Evolutionary conservation across 78 protist species (phyloP), one percentile per base, ranked within the genome.

Genomic region (Parvularia atlantis): DNA sequence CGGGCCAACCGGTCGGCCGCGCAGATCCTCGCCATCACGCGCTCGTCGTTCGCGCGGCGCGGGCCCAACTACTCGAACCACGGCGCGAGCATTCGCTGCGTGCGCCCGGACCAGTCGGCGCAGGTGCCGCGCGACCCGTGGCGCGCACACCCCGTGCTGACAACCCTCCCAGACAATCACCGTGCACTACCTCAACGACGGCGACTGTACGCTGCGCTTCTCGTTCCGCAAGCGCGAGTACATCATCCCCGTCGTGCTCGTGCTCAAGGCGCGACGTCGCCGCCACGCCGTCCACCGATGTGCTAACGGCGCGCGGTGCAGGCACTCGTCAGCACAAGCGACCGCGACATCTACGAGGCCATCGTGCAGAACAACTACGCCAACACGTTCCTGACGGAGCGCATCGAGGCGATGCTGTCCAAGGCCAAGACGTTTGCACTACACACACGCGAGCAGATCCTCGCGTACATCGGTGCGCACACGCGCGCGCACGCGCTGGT

Each of bases 11-110:
- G 19, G 19, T 41, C 46, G 19, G 4, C 46, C 46, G 19, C 66
- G 44, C 77, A 83, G 41, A 80, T 84, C 19, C 61, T 89, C 16
- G 70, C 82, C 3, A 46, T 91, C 56, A 41, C 16, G 20, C 67
- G 98, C 20, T 37, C 82, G 7, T 70, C 91, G 7, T 93, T 76
- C 84, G 30, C 44, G 19, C 81, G 72, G 30, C 65, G 92, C 33
- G 97, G 97, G 7, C 72, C 89, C 16, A 28, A 43, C 19, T 94
- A 87, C 83, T 78, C 98, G n/a, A 28, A 70, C 20, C 73, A 48
- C 70, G 98, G 90, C 59, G 72, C 79, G 0, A 17, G 33, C 41
- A 71, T 93, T 19, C 85, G 99, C 52, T 90, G 92, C 64, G 90
- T 83, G 40, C 82, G 91, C 19, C 78, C 72, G 43, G 95, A 91